These are phyloP conservation scores for Trichoderma arundinaceum DNA, from an alignment of 2,329 filamentous ascomycete species.

Conservation along the genomic window DNA sequence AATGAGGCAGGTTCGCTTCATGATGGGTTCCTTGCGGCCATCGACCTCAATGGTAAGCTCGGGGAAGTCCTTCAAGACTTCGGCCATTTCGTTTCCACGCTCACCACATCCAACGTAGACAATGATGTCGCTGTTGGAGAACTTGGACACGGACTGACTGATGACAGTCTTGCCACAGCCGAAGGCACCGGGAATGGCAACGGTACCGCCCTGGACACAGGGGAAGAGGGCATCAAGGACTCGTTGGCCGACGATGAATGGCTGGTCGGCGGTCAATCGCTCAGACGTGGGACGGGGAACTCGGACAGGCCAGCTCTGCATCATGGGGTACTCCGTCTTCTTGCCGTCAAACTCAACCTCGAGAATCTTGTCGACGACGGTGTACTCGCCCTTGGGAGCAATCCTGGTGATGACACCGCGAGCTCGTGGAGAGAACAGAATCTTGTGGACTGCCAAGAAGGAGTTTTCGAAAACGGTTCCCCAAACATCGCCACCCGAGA, in stretches of 20 bases:
- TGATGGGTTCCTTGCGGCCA: conserved; percentile 95
- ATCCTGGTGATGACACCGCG: conserved; percentile 92
- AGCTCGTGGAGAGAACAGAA: conserved; percentile 87
- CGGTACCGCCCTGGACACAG: conserved; percentile 93
- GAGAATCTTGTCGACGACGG: conserved; percentile 89
- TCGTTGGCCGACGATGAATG: conserved; percentile 95
- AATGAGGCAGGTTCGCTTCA: conserved; percentile 98
- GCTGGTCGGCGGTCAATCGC: conserved; percentile 85
- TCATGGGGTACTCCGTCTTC: conserved; percentile 94
- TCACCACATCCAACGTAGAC: conserved; percentile 94
- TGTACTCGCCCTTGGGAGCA: conserved; percentile 87
- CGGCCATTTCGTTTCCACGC: conserved; percentile 98
- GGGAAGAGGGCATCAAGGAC: conserved; percentile 97
- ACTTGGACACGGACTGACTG: conserved; percentile 97
- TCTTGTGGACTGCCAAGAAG: conserved; percentile 90
- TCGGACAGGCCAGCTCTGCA: conserved; percentile 98
- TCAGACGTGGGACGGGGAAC: conserved; percentile 91
- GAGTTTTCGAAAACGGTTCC: conserved; percentile 96
- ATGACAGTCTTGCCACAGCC: conserved; percentile 99
- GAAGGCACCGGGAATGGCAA: conserved; percentile 97
- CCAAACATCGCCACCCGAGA: conserved; percentile 95
- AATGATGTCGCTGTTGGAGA: conserved; percentile 99
- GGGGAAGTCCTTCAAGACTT: conserved; percentile 99
- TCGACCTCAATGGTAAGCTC: conserved; percentile 95
- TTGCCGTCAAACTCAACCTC: conserved; percentile 97